phyloP scores from a whole-genome alignment of 2,329 filamentous ascomycete genomes.

The Colletotrichum lupini region DNA sequence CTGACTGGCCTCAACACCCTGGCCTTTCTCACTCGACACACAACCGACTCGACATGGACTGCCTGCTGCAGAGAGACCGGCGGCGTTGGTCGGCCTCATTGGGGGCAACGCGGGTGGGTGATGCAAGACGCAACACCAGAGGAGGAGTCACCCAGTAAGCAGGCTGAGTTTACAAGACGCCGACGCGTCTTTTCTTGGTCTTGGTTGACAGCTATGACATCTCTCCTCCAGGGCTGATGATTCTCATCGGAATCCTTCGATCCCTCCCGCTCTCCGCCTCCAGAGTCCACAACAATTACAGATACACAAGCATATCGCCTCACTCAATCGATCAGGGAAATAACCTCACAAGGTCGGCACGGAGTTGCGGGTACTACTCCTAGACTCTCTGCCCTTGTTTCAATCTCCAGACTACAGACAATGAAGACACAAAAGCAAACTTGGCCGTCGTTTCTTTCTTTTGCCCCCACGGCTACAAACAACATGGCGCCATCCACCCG shows the following conservation, averaged over 20 bases:
- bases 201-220: constrained; percentile 23
- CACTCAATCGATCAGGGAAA: not conserved
- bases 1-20: constrained; percentile 16
- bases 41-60: not conserved
- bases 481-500: constrained; percentile 22
- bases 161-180: constrained; percentile 16
- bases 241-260: constrained; percentile 14
- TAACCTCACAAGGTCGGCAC: not conserved
- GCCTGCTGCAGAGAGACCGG: not conserved
- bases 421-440: not conserved
- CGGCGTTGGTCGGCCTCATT: constrained; percentile 20
- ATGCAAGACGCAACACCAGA: constrained; percentile 19
- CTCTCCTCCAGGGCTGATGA: constrained; percentile 9
- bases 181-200: constrained; percentile 11
- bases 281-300: not conserved
- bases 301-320: not conserved
- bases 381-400: not conserved
- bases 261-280: constrained; percentile 3
- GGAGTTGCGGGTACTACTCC: not conserved
- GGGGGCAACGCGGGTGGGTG: constrained; percentile 19
- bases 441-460: not conserved
- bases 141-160: constrained; percentile 1
- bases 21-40: not conserved
- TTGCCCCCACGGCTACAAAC: constrained; percentile 14
- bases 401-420: not conserved